Evolutionary conservation across 2,329 filamentous ascomycete genomes (phyloP), one percentile per base, ranked within the genome.

Genomic region (Aureobasidium pullulans): DNA sequence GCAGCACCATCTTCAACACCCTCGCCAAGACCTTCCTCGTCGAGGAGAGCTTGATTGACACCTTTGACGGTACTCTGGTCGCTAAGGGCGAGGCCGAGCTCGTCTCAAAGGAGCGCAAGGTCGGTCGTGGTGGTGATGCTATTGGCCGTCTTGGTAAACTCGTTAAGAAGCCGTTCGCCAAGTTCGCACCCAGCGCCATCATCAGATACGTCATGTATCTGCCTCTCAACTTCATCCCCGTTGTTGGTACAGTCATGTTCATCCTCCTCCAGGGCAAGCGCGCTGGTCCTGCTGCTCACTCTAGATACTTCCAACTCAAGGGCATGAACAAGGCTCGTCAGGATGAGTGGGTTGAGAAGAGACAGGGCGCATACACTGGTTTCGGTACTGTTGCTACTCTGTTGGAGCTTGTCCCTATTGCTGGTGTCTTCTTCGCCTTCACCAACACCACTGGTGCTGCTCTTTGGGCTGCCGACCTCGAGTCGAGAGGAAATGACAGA

Each of bases 401-500:
- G 0, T 79, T 96, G 4, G 91, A 96, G 71, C 87, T 96, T 78
- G 75, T 96, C 2, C 93, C 93, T 0, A 76, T 96, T 62, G 84
- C 81, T 6, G 92, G 89, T 6, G 87, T 96, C 57, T 80, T 93
- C 62, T 96, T 96, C 69, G 82, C 88, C 0, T 96, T 95, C 72
- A 96, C 91, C 15, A 96, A 96, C 72, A 88, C 89, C 1, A 90
- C 96, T 61, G 93, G 91, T 7, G 93, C 92, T 57, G 93, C 93
- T 7, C 76, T 97, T n/a, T 96, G 91, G 91, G 92, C 93, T 42
- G 89, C 90, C 16, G 91, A 75, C 49, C 60, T 74, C 28, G 72
- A 75, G 64, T 42, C 50, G 23, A 62, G 66, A 50, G 36, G 13
- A n/a, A 37, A 42, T 16, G 36, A 44, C 6, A 64, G 63, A 13